Evolutionary conservation across 2,329 filamentous ascomycete species (phyloP), one percentile per base, ranked within the genome.

Genomic region (Beauveria australis): DNA sequence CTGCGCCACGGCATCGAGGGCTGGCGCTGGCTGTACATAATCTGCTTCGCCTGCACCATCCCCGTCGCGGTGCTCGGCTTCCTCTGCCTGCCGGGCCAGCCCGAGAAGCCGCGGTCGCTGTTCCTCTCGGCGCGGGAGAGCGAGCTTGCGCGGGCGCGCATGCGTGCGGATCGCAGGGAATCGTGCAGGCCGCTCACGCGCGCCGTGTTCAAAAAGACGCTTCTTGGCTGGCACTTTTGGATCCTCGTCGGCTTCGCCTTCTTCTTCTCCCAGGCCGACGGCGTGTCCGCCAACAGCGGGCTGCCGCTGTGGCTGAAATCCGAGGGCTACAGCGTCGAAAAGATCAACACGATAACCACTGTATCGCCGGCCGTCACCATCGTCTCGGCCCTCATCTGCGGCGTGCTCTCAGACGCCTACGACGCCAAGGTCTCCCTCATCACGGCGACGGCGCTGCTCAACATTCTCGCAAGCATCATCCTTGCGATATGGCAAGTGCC

Each of bases 371-470:
- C 67, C 1, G 60, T 71, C 0, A 69, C 72, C 33, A 64, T 84
- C 0, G 70, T 82, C 9, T 76, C 76, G 2, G 83, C 81, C 0
- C 70, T 86, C 0, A 66, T 75, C 3, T 83, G 81, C 63, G 82
- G 80, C 2, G 83, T 81, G 78, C 73, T 76, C 3, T 83, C 80
- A 3, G 83, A 84, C 66, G 75, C 76, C 1, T 76, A 81, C 59
- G 80, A 78, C 3, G 79, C 74, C 4, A 71, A 75, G 26, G 64
- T 72, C 28, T 63, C 67, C 16, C 62, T 74, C 16, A 67, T 68
- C 19, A 68, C 70, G 2, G 41, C 54, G 19, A 64, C 64, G 19
- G 64, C 62, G 12, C 18, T 61, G 46, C 37, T 65, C 24, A 67
- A 66, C 30, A 65, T 66, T 1, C 47, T 64, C n/a, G 62, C 59